Base-by-base conservation (phyloP, 2,329 filamentous ascomycete genomes). In the Aquanectria penicillioides region DNA sequence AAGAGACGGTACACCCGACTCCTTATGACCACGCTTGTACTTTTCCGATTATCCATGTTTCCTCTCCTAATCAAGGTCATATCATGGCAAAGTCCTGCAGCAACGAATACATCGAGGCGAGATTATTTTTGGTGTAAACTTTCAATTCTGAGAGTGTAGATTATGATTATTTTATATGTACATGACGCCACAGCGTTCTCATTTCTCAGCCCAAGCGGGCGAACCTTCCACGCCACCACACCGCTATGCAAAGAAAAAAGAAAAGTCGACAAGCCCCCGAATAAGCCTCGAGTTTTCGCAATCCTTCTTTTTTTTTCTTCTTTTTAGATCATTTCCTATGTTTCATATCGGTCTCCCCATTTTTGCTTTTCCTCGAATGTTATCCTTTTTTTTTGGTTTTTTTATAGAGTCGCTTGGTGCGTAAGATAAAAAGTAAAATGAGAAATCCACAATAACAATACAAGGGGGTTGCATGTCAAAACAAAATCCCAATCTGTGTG, bases 91-190 rank as follows among this genome's bases (percentile, higher is more conserved):
- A n/a, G 13, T 49, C 6, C 26, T 33, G 10, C 6, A 6, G n/a
- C n/a, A n/a, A n/a, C n/a, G n/a, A n/a, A n/a, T n/a, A n/a, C n/a
- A n/a, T n/a, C n/a, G n/a, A 31, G n/a, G 34, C 22, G n/a, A 28
- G 18, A 46, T 28, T 29, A 23, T 53, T 20, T 17, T 34, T 44
- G 29, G 20, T 18, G 31, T 22, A 13, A 28, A 13, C 31, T 26
- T 53, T 46, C 40, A 34, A 25, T 44, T 60, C 55, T 47, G 34
- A 66, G n/a, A n/a, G 59, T 48, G 53, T 69, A 57, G 51, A 70
- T 69, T 70, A 69, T 62, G 36, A 69, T 69, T 69, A 70, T 22
- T 9, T n/a, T 67, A 61, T 58, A 58, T 67, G 29, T 70, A 69
- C 67, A 41, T 48, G 40, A 56, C 40, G 51, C 29, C 28, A 38